Evolutionary conservation across 2,329 filamentous ascomycete species (phyloP).

Genomic region (Periglandula ipomoeae): DNA sequence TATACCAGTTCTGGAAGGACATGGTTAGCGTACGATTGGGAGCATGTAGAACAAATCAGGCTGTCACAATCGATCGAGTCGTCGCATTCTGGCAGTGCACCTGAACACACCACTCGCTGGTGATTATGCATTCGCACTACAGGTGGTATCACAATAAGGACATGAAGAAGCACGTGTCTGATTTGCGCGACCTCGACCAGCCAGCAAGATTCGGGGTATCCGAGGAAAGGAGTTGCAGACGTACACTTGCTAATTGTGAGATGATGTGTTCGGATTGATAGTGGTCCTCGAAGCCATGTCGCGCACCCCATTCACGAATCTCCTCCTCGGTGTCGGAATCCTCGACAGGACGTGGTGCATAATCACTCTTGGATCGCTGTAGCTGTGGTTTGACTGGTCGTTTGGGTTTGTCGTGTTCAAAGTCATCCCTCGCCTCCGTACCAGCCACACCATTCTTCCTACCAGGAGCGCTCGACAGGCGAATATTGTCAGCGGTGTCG

Average conservation of each 20-base stretch:
- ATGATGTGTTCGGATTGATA: constrained; percentile 87
- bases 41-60: not conserved
- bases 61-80: not conserved
- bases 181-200: constrained; percentile 6
- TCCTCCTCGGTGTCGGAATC: constrained; percentile 34
- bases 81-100: not conserved
- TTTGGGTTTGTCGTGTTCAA: constrained; percentile 25
- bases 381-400: constrained; percentile 41
- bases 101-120: not conserved
- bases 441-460: constrained; percentile 26
- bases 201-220: not conserved
- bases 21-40: constrained; percentile 2
- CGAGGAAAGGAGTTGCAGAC: constrained; percentile 18
- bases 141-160: constrained; percentile 6
- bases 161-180: constrained; percentile 4
- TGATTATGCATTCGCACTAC: not conserved
- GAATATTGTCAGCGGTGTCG: constrained; percentile 22
- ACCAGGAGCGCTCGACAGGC: constrained; percentile 37
- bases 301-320: constrained; percentile 46
- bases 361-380: constrained; percentile 49
- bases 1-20: constrained; percentile 76
- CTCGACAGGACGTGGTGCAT: constrained; percentile 32
- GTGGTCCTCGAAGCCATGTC: constrained; percentile 89
- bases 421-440: constrained; percentile 21
- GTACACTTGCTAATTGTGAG: constrained; percentile 69